A percentile compares a stretch with the other conserved stretches of the same genome.
These are phyloP conservation scores for Fusarium sp. DNA, from an alignment of 2,329 filamentous ascomycete genomes.

Conservation along the genomic window DNA sequence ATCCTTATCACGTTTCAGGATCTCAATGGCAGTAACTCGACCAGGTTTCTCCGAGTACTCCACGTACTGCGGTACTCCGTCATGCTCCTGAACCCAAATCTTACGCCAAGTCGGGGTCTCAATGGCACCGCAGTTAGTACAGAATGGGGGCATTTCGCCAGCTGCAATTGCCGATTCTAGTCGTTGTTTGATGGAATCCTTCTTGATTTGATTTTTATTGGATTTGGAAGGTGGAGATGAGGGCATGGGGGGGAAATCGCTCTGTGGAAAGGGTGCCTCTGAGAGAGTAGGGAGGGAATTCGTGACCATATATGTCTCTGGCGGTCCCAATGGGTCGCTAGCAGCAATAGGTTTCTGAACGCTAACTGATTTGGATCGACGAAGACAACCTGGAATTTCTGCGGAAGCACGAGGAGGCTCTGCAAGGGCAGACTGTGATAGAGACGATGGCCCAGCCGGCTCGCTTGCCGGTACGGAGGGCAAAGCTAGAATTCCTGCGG, in stretches of 20 bases:
- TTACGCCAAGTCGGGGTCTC: slow-evolving; percentile 97
- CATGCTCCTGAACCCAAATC: slow-evolving; percentile 82
- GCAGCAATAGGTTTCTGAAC: slow-evolving; percentile 57
- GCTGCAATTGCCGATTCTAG: slow-evolving; percentile 75
- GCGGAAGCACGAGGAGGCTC: slow-evolving; percentile 35
- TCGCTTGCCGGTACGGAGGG: slow-evolving; percentile 63
- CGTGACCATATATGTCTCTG: slow-evolving; percentile 40
- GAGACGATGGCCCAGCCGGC: slow-evolving; percentile 58
- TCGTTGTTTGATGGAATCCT: slow-evolving; percentile 70
- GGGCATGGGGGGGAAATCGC: slow-evolving; percentile 56
- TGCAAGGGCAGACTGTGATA: slow-evolving; percentile 49
- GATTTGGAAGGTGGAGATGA: slow-evolving; percentile 61
- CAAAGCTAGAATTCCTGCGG: slow-evolving; percentile 53
- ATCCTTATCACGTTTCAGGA: slow-evolving; percentile 71
- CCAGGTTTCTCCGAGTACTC: slow-evolving; percentile 80
- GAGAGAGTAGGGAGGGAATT: slow-evolving; percentile 45
- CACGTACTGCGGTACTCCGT: slow-evolving; percentile 76
- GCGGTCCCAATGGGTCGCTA: slow-evolving; percentile 59
- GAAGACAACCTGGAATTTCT: slow-evolving; percentile 54
- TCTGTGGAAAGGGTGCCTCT: slow-evolving; percentile 58
- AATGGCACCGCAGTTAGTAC: slow-evolving; percentile 92
- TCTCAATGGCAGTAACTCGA: slow-evolving; percentile 79
- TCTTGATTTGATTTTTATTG: slow-evolving; percentile 75
- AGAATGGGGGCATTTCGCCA: slow-evolving; percentile 89
- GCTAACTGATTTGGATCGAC: slow-evolving; percentile 54